phyloP scores from a whole-genome alignment of 1,284 basidiomycete genomes.

The Cryptococcus maquisensis region DNA sequence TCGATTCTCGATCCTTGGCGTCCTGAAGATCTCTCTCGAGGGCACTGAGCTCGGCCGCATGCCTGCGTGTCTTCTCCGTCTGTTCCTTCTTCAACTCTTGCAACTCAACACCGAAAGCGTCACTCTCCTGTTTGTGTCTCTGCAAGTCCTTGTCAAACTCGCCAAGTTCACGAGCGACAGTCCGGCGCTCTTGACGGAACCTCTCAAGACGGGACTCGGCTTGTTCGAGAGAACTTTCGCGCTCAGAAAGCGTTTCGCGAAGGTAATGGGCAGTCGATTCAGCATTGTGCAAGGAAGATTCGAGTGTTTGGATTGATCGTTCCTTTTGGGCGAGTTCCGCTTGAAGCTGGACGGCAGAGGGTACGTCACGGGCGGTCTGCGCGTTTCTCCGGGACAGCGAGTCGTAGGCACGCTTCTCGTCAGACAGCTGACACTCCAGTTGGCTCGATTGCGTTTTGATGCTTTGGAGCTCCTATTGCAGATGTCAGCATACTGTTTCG shows the following conservation, averaged over 20 bases:
- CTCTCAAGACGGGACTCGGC: slow-evolving; percentile 16
- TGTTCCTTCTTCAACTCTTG: slow-evolving; percentile 53
- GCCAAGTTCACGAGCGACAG: slow-evolving; percentile 25
- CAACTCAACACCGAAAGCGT: slow-evolving; percentile 53
- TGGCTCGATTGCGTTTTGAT: slow-evolving; percentile 6
- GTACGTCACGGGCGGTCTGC: neutral
- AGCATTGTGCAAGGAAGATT: slow-evolving; percentile 14
- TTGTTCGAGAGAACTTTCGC: slow-evolving; percentile 9
- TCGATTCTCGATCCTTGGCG: slow-evolving; percentile 12
- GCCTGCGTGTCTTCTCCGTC: neutral
- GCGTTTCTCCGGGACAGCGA: slow-evolving; percentile 12
- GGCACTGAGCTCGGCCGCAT: neutral
- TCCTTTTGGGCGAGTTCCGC: slow-evolving; percentile 20
- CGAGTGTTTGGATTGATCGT: slow-evolving; percentile 12
- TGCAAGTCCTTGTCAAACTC: slow-evolving; percentile 37
- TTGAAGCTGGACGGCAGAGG: slow-evolving; percentile 9
- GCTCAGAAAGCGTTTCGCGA: slow-evolving; percentile 11
- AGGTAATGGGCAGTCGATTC: slow-evolving; percentile 11
- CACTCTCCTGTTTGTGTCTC: slow-evolving; percentile 54
- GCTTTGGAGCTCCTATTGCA: slow-evolving; percentile 9
- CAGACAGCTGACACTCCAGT: slow-evolving; percentile 18
- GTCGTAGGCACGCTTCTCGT: slow-evolving; percentile 15
- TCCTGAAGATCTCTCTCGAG: slow-evolving; percentile 14
- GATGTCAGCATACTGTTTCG: neutral
- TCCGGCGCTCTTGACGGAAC: slow-evolving; percentile 19